Evolutionary conservation across 1,284 basidiomycete species (phyloP), one percentile per base, ranked within the genome.

Genomic region (Marasmius sp.): DNA sequence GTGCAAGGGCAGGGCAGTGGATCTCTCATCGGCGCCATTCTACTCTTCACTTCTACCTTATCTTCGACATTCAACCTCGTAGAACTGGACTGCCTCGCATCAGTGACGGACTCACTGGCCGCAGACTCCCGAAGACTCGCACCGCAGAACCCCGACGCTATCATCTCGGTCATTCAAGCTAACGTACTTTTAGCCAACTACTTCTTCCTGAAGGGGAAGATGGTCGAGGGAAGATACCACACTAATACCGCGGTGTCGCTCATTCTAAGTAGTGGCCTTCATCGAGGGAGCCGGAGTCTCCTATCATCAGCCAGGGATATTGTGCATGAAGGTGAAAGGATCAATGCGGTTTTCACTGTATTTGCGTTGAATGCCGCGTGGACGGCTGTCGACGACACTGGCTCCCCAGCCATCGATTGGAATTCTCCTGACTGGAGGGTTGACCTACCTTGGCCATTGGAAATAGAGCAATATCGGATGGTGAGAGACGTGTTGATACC

Each of bases 181-280:
- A 73, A 77, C 39, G 66, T 76, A 36, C 69, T 80, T 14, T 69
- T 80, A 22, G 69, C 74, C 3, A 66, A 69, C 50, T 79, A 78
- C 62, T 72, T 75, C 57, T 74, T 74, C 43, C 37, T 47, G 7
- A 27, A 27, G 12, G 60, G 52, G 6, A 55, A 56, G 16, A 55
- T 61, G 7, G 33, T 64, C 11, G 63, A 64, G 52, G 65, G 60
- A 11, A 60, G 59, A 53, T 62, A 60, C 38, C 63, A 66, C 49
- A 27, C 60, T n/a, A 50, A 52, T 6, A 45, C 57, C 9, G 63
- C 61, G 8, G 48, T 64, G 27, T 64, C 65, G 2, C 50, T 64
- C 20, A 52, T 47, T 5, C 33, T 66, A 22, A 57, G 60, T 22
- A 53, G 47, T 45, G 63, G 63, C 9, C 10, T 34, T 9, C 52